Evolutionary conservation across 352 stramenopile species (phyloP).

Genomic region (Pilasporangium apinafurcum): DNA sequence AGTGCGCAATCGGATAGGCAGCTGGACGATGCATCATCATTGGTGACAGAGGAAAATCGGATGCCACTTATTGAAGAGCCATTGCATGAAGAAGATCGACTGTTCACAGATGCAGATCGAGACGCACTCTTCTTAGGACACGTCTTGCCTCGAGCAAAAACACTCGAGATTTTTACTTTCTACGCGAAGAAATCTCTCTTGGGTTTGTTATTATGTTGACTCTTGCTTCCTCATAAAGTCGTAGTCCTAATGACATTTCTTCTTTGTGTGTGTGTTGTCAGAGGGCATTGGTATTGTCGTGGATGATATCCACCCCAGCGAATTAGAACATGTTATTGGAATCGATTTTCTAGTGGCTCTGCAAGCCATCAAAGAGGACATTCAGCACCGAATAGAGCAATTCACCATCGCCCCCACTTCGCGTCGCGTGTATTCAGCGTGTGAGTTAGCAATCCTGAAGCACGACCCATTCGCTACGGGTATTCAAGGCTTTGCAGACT

Average conservation of each 20-base stretch:
- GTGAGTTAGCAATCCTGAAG: constrained; percentile 37
- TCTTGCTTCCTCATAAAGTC: too few species aligned
- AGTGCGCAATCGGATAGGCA: neutral
- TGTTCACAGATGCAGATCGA: constrained; percentile 34
- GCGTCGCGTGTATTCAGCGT: constrained; percentile 43
- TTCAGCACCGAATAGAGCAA: constrained; percentile 16
- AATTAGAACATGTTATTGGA: constrained; percentile 22
- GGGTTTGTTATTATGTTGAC: constrained; percentile 9
- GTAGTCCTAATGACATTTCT: too few species aligned
- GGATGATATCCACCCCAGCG: constrained; percentile 49
- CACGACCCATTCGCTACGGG: constrained; percentile 6
- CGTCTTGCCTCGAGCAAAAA: constrained; percentile 13
- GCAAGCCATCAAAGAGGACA: constrained; percentile 29
- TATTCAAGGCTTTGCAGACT: constrained; percentile 23
- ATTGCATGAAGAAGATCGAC: constrained; percentile 10
- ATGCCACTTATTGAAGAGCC: neutral
- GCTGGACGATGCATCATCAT: neutral
- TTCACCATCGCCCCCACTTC: constrained; percentile 29
- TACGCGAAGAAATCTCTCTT: constrained; percentile 32
- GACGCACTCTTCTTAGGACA: constrained; percentile 24
- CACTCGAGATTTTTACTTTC: constrained; percentile 27
- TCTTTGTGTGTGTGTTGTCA: constrained; percentile 3
- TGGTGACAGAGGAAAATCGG: neutral
- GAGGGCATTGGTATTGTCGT: constrained; percentile 52
- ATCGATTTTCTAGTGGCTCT: constrained; percentile 54